Base-by-base conservation (phyloP, 148 eudicot genomes). In the Agrostemma githago region DNA sequence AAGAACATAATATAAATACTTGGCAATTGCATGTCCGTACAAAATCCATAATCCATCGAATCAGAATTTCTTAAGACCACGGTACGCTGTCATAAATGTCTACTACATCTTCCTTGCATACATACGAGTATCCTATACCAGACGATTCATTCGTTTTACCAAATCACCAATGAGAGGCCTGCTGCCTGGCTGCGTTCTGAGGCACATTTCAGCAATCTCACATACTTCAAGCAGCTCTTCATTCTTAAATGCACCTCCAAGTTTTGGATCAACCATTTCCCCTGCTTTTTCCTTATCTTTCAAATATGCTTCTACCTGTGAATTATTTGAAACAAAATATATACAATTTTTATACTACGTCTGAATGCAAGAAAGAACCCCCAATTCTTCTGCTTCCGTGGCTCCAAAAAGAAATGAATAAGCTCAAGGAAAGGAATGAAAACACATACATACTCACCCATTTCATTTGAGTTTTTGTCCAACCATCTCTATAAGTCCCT, bases 401-500 rank as follows among this genome's bases (percentile, higher is more conserved):
- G 5, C 19, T 61, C 64, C 64, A 61, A 61, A 61, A 61, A 61
- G 64, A 61, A 61, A 16, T 19, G 8, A 37, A 61, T 61, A 61
- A 61, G 17, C 64, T n/a, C n/a, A n/a, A n/a, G 64, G 20, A 60
- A 60, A 20, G 64, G 20, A 8, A 6, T 8, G 10, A 6, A 46
- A 46, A 46, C 51, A 6, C 7, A 37, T 21, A 61, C 5, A 6
- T 17, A 26, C 64, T 61, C 20, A 61, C 64, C 64, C 64, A 61
- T 19, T 61, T 37, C 19, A 37, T 19, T 37, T 19, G 64, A 61
- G 6, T 19, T 61, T 61, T 6, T 6, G 51, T 8, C 8, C 10
- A 46, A 6, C 51, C 51, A 46, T 46, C 8, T 46, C 8, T 46
- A 46, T 2, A 2, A 61, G 2, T 61, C 5, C 64, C 37, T 7